Evolutionary conservation across 805 yeast genomes (phyloP), one percentile per base, ranked within the genome.

Genomic region (Crinitomyces ghanaensis): DNA sequence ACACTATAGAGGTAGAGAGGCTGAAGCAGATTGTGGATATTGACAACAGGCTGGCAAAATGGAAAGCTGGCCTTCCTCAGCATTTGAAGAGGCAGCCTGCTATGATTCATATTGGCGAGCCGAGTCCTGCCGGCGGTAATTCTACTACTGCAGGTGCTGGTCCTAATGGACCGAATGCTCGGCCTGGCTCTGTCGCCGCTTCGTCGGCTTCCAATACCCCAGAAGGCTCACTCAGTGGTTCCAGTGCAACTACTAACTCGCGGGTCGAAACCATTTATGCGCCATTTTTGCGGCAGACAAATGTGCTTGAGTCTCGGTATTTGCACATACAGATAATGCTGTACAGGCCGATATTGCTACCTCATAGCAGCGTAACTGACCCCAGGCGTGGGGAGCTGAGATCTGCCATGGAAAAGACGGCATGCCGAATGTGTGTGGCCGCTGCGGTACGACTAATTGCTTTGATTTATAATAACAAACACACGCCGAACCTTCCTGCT

Each of bases 401-500:
- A 28, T 14, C 20, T 9, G 11, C 34, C 8, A 24, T 36, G 31
- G 42, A 39, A 20, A 26, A 23, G 14, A 26, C 40, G 3, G 29
- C 36, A 13, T 36, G 40, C 14, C 19, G 38, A 12, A 11, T 36
- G 23, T 41, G 44, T 31, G 38, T 41, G 5, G 23, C 33, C 26
- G 18, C 46, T 6, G 44, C 46, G 3, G 25, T 38, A 9, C 30
- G 27, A 23, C 40, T 37, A 26, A 43, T 40, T 26, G 36, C 34
- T 12, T 26, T 35, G 31, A 33, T 37, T 16, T 28, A 21, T 31
- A 26, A 23, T 17, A 37, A 42, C 22, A 30, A 33, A 14, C 26
- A 20, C n/a, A 28, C 28, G 15, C 29, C 30, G 2, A 34, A 29
- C 12, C 34, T 48, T 3, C 52, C 54, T 4, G 44, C 44, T 15